phyloP scores from a whole-genome alignment of 768 basidiomycete species.

The Calvatia gigantea region DNA sequence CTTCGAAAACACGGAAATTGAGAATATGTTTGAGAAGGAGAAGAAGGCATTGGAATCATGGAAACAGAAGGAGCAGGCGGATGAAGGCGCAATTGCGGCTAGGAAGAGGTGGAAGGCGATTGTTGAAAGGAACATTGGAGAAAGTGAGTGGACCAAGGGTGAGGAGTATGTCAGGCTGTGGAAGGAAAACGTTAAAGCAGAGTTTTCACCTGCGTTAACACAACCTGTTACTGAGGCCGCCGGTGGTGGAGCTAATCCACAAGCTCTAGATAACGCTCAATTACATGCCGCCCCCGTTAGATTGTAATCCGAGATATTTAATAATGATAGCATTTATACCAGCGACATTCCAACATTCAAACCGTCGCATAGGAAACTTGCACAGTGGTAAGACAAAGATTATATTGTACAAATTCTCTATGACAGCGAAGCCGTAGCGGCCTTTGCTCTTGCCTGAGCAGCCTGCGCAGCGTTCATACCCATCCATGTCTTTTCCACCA shows the following conservation, averaged over 20 bases:
- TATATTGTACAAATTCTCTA: constrained; percentile 20
- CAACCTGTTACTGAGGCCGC: constrained; percentile 24
- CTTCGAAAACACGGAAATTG: constrained; percentile 59
- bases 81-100: constrained; percentile 58
- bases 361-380: not conserved
- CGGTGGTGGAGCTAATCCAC: not conserved
- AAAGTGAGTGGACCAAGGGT: constrained; percentile 66
- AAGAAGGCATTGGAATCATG: constrained; percentile 58
- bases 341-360: not conserved
- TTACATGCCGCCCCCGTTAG: not conserved
- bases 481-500: constrained; percentile 99
- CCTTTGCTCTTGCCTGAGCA: constrained; percentile 62
- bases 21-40: constrained; percentile 59
- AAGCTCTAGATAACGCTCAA: not conserved
- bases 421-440: constrained; percentile 20
- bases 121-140: constrained; percentile 41
- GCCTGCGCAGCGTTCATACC: constrained; percentile 89
- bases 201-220: constrained; percentile 57
- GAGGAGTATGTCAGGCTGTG: constrained; percentile 69
- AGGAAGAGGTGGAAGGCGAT: constrained; percentile 79
- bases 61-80: constrained; percentile 50
- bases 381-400: not conserved
- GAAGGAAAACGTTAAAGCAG: constrained; percentile 65
- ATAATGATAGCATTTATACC: not conserved
- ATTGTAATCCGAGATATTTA: constrained; percentile 4